Evolutionary conservation across 495 filamentous ascomycete genomes (phyloP).

Genomic region (Friedmanniomyces simplex): DNA sequence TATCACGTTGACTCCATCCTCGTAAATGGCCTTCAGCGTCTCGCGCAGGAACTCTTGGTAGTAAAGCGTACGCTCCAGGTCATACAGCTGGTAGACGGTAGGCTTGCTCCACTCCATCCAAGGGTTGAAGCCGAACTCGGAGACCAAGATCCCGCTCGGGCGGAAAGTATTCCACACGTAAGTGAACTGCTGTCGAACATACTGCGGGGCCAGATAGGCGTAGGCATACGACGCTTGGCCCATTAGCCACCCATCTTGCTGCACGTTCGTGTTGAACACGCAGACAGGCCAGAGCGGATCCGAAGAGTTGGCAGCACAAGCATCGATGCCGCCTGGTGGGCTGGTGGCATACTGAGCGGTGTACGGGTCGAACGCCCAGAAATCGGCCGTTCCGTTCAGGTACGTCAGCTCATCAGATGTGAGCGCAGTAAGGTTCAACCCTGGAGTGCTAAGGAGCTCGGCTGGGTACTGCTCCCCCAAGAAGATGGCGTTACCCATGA

Average conservation of each 20-base stretch:
- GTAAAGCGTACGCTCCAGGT: constrained; percentile 22
- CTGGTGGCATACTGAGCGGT: constrained; percentile 22
- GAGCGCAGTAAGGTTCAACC: constrained; percentile 5
- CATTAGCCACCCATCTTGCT: constrained; percentile 6
- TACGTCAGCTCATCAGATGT: constrained; percentile 19
- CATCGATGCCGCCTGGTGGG: constrained; percentile 20
- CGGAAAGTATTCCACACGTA: constrained; percentile 29
- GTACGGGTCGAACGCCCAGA: constrained; percentile 27
- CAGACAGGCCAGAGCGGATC: constrained; percentile 22
- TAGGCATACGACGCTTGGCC: constrained; percentile 13
- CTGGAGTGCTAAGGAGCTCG: constrained; percentile 1
- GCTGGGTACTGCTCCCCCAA: constrained; percentile 13
- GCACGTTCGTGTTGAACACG: constrained; percentile 20
- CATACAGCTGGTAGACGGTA: constrained; percentile 19
- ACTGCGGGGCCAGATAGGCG: constrained; percentile 24
- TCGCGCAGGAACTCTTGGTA: constrained; percentile 25
- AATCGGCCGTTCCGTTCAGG: constrained; percentile 26
- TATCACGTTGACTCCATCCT: constrained; percentile 27
- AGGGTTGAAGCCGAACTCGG: constrained; percentile 26
- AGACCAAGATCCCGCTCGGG: constrained; percentile 13
- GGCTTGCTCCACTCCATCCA: constrained; percentile 21
- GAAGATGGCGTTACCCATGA: constrained; percentile 14
- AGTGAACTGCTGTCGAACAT: constrained; percentile 23
- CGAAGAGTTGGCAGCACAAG: constrained; percentile 18
- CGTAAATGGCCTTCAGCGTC: constrained; percentile 25